Evolutionary conservation across 2,329 filamentous ascomycete species (phyloP), one percentile per base, ranked within the genome.

Genomic region (Monosporascus sp.): DNA sequence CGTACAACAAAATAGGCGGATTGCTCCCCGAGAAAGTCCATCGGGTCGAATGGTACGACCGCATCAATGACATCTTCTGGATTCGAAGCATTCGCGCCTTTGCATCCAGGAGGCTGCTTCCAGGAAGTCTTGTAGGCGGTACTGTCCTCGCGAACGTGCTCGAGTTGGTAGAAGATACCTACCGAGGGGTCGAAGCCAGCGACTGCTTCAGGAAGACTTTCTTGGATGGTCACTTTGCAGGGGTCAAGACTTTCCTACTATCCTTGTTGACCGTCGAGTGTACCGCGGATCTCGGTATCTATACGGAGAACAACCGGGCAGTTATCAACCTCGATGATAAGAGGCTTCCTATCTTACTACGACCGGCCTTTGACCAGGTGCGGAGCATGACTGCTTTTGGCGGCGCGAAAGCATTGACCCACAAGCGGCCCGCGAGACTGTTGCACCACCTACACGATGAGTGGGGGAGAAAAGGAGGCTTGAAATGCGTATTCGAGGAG

Each of bases 401-500:
- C 41, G 31, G 24, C 14, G 35, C 35, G n/a, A 18, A 31, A 35
- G 18, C 28, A 7, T 20, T 51, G 28, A 38, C 26, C 31, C 49
- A 51, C 38, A 51, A 28, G 15, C 46, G 37, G 14, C 55, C 52
- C 5, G 38, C 43, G n/a, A 51, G 38, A 14, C 24, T 56, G 18
- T 35, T 54, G 5, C 38, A 31, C n/a, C 54, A 56, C 45, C 44
- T 58, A 5, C 50, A 44, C 37, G 6, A 24, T 3, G 46, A 56
- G 40, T 58, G 56, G 56, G 37, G 3, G 18, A 20, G 40, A 18
- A 43, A 51, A 2, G 11, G 38, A 11, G 53, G 51, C 18, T 28
- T 58, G 51, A 52, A 50, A 20, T 18, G 6, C 17, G 35, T 55
- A 8, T 55, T 55, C 24, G 53, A 58, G 41, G 53, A 54, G 45